Conservation (phyloP, 2,329 filamentous ascomycete species). For the Sarocladium oryzae region DNA sequence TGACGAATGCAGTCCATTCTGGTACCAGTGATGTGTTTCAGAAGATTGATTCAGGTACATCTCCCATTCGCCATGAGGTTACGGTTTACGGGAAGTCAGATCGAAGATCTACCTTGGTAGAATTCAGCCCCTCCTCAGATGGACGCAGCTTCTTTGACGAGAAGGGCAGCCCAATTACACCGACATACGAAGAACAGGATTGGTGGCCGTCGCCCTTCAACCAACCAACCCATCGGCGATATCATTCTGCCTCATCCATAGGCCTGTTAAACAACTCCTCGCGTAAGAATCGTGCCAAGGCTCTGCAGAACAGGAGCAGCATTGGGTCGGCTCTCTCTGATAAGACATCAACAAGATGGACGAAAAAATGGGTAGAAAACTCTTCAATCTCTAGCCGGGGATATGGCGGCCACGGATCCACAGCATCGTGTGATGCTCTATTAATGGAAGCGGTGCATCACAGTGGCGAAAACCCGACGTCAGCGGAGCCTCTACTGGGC, state of each 20-base stretch:
- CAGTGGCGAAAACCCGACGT: background rate
- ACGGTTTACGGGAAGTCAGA: background rate
- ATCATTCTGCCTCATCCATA: constrained; percentile 3
- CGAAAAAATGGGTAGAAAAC: background rate
- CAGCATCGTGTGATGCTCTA: background rate
- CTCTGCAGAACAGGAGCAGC: background rate
- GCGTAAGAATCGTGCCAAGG: background rate
- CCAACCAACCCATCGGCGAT: background rate
- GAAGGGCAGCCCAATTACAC: constrained; percentile 1
- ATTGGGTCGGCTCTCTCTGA: constrained; percentile 3
- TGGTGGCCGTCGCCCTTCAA: constrained; percentile 2
- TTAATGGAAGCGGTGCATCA: background rate
- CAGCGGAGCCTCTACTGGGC: background rate
- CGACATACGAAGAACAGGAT: background rate
- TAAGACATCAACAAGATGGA: background rate
- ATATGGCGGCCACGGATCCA: background rate
- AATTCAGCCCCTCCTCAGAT: background rate
- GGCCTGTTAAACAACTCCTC: background rate
- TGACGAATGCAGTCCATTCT: background rate
- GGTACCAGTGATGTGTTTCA: background rate
- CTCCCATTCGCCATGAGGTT: background rate
- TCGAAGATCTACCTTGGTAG: constrained; percentile 4
- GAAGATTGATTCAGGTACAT: background rate
- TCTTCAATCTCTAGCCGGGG: background rate
- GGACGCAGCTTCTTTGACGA: constrained; percentile 2